Conservation (phyloP, 768 basidiomycete species). For the Termitomyces sp. region DNA sequence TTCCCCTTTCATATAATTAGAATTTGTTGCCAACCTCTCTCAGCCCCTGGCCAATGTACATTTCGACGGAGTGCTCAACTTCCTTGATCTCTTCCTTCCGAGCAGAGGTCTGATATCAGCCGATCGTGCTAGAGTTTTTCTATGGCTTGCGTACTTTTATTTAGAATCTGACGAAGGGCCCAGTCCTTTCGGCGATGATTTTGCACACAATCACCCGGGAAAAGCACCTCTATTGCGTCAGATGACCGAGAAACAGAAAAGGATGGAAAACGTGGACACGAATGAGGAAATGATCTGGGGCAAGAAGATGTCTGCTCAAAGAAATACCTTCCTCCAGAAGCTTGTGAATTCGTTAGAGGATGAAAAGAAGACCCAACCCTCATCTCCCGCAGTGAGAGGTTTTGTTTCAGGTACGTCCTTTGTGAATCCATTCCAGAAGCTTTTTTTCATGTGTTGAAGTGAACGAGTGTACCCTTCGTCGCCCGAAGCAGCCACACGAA, state of each 20-base stretch:
- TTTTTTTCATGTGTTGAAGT: constrained; percentile 16
- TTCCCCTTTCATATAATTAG: constrained; percentile 4
- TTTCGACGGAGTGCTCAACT: constrained; percentile 72
- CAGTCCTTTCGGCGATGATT: constrained; percentile 79
- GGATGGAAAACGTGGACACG: constrained; percentile 75
- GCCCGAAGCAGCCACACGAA: constrained; percentile 36
- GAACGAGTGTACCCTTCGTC: constrained; percentile 29
- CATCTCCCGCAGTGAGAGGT: constrained; percentile 27
- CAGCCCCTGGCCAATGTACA: constrained; percentile 64
- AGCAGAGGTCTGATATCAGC: constrained; percentile 61
- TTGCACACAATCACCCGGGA: constrained; percentile 50
- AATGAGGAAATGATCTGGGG: constrained; percentile 79
- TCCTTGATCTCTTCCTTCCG: constrained; percentile 84
- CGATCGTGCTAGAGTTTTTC: constrained; percentile 74
- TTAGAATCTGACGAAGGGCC: constrained; percentile 58
- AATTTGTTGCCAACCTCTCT: constrained; percentile 8
- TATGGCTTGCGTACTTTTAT: constrained; percentile 84
- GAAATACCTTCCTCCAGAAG: constrained; percentile 69
- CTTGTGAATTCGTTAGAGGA: constrained; percentile 55
- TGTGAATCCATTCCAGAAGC: not conserved
- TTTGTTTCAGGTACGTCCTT: constrained; percentile 41
- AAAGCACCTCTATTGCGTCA: constrained; percentile 63
- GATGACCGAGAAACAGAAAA: constrained; percentile 52
- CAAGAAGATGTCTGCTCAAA: constrained; percentile 63
- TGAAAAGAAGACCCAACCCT: constrained; percentile 47